These are phyloP conservation scores for Sclerotinia trifoliorum DNA, from an alignment of 2,329 filamentous ascomycete species.

Conservation along the genomic window DNA sequence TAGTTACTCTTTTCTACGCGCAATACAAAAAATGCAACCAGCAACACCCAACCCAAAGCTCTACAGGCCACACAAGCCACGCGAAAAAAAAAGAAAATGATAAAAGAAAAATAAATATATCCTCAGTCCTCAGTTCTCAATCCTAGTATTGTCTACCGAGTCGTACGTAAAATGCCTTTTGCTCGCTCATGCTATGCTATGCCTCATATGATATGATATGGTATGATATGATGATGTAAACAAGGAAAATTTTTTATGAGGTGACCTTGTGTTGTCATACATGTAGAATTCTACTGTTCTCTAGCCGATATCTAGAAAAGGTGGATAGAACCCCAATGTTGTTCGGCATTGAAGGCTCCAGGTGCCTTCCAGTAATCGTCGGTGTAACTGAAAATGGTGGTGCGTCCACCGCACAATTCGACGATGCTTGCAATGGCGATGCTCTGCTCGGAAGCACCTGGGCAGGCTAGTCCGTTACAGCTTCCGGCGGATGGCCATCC, in stretches of 20 bases:
- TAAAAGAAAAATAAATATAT: not conserved
- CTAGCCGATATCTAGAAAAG: conserved; percentile 16
- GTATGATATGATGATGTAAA: conserved; percentile 2
- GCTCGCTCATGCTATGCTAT: not conserved
- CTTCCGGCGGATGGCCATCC: conserved; percentile 78
- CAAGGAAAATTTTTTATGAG: not conserved
- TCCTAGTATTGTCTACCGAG: not conserved
- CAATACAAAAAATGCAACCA: not conserved
- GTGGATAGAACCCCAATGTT: conserved; percentile 64
- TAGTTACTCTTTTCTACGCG: not conserved
- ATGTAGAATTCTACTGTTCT: not conserved
- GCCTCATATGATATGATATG: not conserved
- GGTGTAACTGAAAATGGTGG: conserved; percentile 78
- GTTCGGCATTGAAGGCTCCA: conserved; percentile 71
- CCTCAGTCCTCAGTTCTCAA: not conserved
- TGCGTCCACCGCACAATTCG: conserved; percentile 61
- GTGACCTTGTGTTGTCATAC: not conserved
- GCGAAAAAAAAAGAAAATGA: not conserved
- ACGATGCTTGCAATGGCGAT: conserved; percentile 71
- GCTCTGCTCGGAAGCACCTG: conserved; percentile 65
- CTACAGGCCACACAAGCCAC: not conserved
- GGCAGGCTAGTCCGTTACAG: conserved; percentile 70
- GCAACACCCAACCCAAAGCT: not conserved
- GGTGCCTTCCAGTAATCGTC: conserved; percentile 80
- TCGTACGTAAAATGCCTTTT: not conserved